Evolutionary conservation across 768 basidiomycete species (phyloP), one percentile per base, ranked within the genome.

Genomic region (Serendipita sp.): DNA sequence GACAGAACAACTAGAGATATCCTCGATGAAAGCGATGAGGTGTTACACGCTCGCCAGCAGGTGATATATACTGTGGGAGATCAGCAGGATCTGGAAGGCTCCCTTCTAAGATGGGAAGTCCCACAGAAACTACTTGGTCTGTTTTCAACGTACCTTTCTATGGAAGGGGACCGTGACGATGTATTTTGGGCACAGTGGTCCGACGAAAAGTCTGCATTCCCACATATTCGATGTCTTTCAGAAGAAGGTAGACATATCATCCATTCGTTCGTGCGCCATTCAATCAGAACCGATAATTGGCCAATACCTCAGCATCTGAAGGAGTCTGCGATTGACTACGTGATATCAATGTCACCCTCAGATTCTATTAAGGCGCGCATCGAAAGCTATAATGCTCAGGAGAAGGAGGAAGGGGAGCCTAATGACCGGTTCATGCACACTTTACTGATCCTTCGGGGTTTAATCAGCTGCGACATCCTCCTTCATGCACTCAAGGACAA

Each of bases 31-130:
- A 71, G 65, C 30, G 58, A 65, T 11, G 67, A 82, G 51, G 74
- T 81, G 32, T 73, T 82, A 3, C 75, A 77, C 62, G 75, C 77
- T 46, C 73, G 75, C 0, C 80, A 81, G 67, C 79, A 81, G 65
- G 69, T 82, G 10, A 71, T 82, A 3, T 82, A 81, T 60, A 78
- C 80, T 0, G 69, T 76, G 35, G 79, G 78, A 47, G 44, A 70
- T 3, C 77, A 77, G 51, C 66, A 45, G 16, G 69, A 73, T 0
- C 60, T 79, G n/a, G 75, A 81, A 46, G 73, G 74, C 51, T 73
- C 73, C 47, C 78, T 78, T 2, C 70, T 76, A 47, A 76, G 80
- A 15, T 81, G 80, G 80, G 68, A 64, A 1, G 75, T 71, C 3
- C 72, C 72, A 0, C 78, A 80, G 66, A 71, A 76, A 10, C 63